These are phyloP conservation scores for Epichloe sylvatica DNA, from an alignment of 2,329 filamentous ascomycete genomes.

Conservation along the genomic window DNA sequence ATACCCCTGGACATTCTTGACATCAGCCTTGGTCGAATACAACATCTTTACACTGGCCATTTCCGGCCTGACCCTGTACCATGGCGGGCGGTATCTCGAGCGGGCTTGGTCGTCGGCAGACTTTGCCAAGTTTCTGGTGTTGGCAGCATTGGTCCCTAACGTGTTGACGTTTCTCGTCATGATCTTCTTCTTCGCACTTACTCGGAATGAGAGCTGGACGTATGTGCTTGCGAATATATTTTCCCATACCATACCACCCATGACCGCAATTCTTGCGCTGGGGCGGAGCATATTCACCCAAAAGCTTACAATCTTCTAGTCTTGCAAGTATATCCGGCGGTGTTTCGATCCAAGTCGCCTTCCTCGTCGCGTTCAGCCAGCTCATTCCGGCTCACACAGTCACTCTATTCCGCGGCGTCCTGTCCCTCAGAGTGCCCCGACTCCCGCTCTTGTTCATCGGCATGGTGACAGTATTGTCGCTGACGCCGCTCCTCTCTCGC, in stretches of 20 bases:
- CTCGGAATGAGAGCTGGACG: constrained; percentile 53
- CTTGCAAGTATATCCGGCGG: constrained; percentile 76
- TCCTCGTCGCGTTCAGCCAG: constrained; percentile 95
- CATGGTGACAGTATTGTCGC: constrained; percentile 50
- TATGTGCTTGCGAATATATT: constrained; percentile 25
- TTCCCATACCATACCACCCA: too few species aligned
- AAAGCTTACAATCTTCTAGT: constrained; percentile 26
- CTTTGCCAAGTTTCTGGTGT: constrained; percentile 76
- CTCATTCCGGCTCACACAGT: constrained; percentile 95
- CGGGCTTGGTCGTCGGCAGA: constrained; percentile 87
- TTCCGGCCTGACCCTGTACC: constrained; percentile 66
- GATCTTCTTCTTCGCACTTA: constrained; percentile 58
- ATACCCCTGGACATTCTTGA: constrained; percentile 87
- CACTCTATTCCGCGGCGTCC: constrained; percentile 72
- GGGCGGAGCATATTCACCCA: too few species aligned
- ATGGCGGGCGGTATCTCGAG: constrained; percentile 90
- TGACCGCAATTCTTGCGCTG: too few species aligned
- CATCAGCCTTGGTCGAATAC: constrained; percentile 78
- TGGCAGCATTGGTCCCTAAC: constrained; percentile 71
- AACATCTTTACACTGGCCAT: constrained; percentile 78
- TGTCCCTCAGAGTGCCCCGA: constrained; percentile 73
- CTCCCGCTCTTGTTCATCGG: constrained; percentile 61
- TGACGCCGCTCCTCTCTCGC: constrained; percentile 46
- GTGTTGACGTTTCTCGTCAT: constrained; percentile 58
- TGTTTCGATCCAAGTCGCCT: constrained; percentile 77